These are phyloP conservation scores for Mycosphaerella sp. DNA, from an alignment of 2,329 filamentous ascomycete genomes.

Conservation along the genomic window DNA sequence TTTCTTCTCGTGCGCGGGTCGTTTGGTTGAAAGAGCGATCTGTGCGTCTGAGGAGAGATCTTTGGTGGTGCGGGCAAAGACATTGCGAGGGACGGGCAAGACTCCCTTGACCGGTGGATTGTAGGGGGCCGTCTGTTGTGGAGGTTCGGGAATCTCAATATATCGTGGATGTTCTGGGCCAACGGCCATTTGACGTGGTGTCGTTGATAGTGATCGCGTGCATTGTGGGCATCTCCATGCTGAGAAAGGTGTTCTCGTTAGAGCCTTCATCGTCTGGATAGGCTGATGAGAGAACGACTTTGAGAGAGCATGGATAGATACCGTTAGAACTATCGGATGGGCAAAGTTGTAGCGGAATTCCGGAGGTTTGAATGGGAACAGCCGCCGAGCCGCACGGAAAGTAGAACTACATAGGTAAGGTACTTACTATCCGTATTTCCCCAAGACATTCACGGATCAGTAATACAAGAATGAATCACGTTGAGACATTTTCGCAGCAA, in stretches of 20 bases:
- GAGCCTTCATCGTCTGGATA: background rate
- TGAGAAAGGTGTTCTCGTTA: background rate
- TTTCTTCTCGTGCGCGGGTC: conserved; percentile 12
- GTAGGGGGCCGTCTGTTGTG: conserved; percentile 58
- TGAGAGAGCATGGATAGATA: background rate
- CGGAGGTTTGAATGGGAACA: background rate
- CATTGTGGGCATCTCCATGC: conserved; percentile 36
- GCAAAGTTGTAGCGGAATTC: background rate
- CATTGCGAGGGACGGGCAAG: conserved; percentile 72
- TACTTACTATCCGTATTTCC: too few relatives aligned
- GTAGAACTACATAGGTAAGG: too few relatives aligned
- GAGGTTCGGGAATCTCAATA: conserved; percentile 71
- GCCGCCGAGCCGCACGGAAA: background rate
- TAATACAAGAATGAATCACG: too few relatives aligned
- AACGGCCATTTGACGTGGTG: conserved; percentile 44
- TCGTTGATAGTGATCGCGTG: conserved; percentile 41
- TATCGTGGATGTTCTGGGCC: conserved; percentile 83
- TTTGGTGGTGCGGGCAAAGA: conserved; percentile 61
- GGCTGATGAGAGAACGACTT: background rate
- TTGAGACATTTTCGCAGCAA: too few relatives aligned
- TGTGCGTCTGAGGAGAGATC: conserved; percentile 39
- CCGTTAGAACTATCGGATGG: too few relatives aligned
- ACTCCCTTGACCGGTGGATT: conserved; percentile 61
- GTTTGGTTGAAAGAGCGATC: conserved; percentile 22
- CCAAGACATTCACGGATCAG: too few relatives aligned